These are phyloP conservation scores for Metroxylon sagu DNA, from an alignment of 176 grass and related monocot genomes.

Conservation along the genomic window DNA sequence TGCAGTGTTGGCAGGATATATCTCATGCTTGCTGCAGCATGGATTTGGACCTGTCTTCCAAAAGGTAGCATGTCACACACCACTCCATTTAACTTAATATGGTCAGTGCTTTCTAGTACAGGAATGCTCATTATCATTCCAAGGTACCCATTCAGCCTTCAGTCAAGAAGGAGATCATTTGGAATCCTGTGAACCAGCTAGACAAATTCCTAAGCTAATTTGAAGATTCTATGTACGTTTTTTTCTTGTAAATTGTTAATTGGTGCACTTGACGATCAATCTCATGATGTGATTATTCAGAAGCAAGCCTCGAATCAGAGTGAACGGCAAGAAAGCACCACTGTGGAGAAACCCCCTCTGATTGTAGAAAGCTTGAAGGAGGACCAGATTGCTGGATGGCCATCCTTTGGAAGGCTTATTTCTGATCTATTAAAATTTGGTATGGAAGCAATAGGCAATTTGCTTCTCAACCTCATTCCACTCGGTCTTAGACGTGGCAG, in stretches of 20 bases:
- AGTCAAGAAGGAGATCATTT: too few species aligned
- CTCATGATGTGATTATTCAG: constrained; percentile 22
- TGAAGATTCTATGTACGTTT: too few species aligned
- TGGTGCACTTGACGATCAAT: too few species aligned
- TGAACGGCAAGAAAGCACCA: constrained; percentile 30
- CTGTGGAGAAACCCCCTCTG: constrained; percentile 35
- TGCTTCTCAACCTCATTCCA: constrained; percentile 58
- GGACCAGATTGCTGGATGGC: constrained; percentile 79
- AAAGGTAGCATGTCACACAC: constrained; percentile 30
- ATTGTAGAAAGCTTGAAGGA: constrained; percentile 81
- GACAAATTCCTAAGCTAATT: too few species aligned
- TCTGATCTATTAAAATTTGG: constrained; percentile 64
- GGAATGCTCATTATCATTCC: too few species aligned
- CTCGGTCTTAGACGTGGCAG: constrained; percentile 17
- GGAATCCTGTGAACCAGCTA: too few species aligned
- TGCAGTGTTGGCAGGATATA: constrained; percentile 81
- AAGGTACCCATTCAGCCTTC: too few species aligned
- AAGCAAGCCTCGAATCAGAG: constrained; percentile 35
- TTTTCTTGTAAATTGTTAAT: too few species aligned
- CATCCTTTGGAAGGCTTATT: constrained; percentile 73
- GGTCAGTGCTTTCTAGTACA: too few species aligned
- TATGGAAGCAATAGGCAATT: constrained; percentile 58
- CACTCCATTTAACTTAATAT: too few species aligned
- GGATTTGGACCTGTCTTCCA: constrained; percentile 59
- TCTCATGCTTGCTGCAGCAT: constrained; percentile 80